phyloP scores from a whole-genome alignment of 2,329 filamentous ascomycete species.

The Pseudogymnoascus sp. region DNA sequence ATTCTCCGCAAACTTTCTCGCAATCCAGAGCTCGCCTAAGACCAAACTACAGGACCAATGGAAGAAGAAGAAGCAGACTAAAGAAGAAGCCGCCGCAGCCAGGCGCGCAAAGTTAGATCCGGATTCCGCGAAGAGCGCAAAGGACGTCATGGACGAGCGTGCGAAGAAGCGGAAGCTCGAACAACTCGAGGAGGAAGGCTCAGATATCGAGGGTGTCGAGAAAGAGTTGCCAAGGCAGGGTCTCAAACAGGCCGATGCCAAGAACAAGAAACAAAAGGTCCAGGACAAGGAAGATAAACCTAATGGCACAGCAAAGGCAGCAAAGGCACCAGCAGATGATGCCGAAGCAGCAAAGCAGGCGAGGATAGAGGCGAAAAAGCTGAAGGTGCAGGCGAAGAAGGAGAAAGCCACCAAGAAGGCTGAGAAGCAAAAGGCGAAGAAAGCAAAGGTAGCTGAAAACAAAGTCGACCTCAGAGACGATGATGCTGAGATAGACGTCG shows the following conservation, averaged over 20 bases:
- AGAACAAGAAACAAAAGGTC: slow-evolving; percentile 47
- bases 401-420: slow-evolving; percentile 35
- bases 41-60: slow-evolving; percentile 66
- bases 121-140: slow-evolving; percentile 80
- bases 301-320: slow-evolving; percentile 19
- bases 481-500: slow-evolving; percentile 22
- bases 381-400: slow-evolving; percentile 28
- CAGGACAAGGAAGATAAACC: slow-evolving; percentile 30
- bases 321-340: slow-evolving; percentile 29
- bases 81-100: slow-evolving; percentile 73
- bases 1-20: slow-evolving; percentile 2
- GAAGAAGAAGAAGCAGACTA: slow-evolving; percentile 91
- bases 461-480: slow-evolving; percentile 25
- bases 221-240: slow-evolving; percentile 57
- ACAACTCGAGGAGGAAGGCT: slow-evolving; percentile 45
- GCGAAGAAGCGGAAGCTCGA: slow-evolving; percentile 75
- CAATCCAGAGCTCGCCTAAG: slow-evolving; percentile 1
- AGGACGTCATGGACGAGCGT: slow-evolving; percentile 83
- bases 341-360: slow-evolving; percentile 26
- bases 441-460: slow-evolving; percentile 28
- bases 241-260: slow-evolving; percentile 39
- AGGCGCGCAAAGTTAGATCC: slow-evolving; percentile 87
- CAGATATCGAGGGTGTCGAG: slow-evolving; percentile 45
- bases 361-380: slow-evolving; percentile 17
- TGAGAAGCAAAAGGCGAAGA: slow-evolving; percentile 34